A percentile compares a stretch with the other conserved stretches of the same genome.
These are phyloP conservation scores for Withania somnifera DNA, from an alignment of 305 asterid species.

Conservation along the genomic window DNA sequence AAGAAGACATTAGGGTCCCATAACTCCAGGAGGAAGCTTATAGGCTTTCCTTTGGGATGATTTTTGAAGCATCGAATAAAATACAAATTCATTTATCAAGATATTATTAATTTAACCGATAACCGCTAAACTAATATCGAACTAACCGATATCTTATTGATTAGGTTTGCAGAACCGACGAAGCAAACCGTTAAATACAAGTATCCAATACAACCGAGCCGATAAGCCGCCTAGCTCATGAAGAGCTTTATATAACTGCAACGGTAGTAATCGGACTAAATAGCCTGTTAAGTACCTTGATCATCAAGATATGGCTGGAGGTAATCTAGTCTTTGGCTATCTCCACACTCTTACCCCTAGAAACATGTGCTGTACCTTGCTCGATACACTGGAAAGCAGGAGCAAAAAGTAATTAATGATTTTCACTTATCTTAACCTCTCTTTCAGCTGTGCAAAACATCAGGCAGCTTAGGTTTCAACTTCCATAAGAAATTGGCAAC, in stretches of 20 bases:
- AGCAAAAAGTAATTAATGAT: not conserved
- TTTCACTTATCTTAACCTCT: constrained; percentile 10
- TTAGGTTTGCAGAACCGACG: not conserved
- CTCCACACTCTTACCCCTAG: constrained; percentile 19
- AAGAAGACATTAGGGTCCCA: not conserved
- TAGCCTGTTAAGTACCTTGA: not conserved
- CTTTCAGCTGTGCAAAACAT: not conserved
- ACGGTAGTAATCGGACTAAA: not conserved
- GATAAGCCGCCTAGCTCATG: not conserved
- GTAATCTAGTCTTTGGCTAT: constrained; percentile 29
- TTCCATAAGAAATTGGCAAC: not conserved
- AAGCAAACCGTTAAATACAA: not conserved
- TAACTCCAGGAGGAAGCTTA: not conserved
- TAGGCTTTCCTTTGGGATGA: not conserved
- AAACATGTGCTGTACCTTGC: constrained; percentile 51
- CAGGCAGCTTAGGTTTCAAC: not conserved
- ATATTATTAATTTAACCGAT: not conserved
- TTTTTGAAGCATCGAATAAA: not conserved
- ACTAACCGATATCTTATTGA: not conserved
- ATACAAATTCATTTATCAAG: not conserved
- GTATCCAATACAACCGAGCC: not conserved
- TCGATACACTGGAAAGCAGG: constrained; percentile 53
- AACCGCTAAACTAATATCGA: not conserved
- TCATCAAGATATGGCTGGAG: not conserved
- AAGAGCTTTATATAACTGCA: not conserved